Evolutionary conservation across 768 basidiomycete species (phyloP), one percentile per base, ranked within the genome.

Genomic region (Russula abietina): DNA sequence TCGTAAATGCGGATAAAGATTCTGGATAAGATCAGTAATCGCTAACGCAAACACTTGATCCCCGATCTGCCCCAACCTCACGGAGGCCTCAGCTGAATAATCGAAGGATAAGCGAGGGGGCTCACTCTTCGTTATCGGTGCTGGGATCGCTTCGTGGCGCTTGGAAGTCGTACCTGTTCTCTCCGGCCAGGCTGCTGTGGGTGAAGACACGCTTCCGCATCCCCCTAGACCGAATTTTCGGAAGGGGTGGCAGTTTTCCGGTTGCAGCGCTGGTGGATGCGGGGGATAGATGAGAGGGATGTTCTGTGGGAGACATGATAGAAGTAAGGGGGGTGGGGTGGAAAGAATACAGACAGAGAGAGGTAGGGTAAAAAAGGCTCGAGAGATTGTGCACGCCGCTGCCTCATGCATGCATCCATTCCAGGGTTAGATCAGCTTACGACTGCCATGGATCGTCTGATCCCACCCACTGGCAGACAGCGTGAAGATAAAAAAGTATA

Each of bases 381-480:
- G 22, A 22, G 33, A 17, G 3, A 36, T 28, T 14, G 43, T 30
- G n/a, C 30, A 14, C 30, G 28, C 28, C 17, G 30, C 12, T 22
- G 28, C 57, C 46, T 59, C 62, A 24, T 55, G 62, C 22, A n/a
- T n/a, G n/a, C n/a, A n/a, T n/a, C n/a, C n/a, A 32, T 59, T 49
- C 55, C 26, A 53, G 51, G 57, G 39, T 39, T 54, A 32, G 62
- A 32, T 38, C 28, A 26, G 17, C 33, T 45, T 22, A 28, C 19
- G n/a, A 5, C 22, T 28, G 33, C 2, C 51, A 52, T 26, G 6
- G 11, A 50, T 48, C 39, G 52, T 17, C 28, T 7, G n/a, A 45
- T 14, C 33, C 24, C 4, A 14, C 33, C 24, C 4, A 14, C 36
- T 36, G 5, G 36, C 36, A 10, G 26, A 46, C 16, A 12, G 32